Conservation (phyloP, 23 red algal genomes). For the Cyanidiococcus yangmingshanensis region DNA sequence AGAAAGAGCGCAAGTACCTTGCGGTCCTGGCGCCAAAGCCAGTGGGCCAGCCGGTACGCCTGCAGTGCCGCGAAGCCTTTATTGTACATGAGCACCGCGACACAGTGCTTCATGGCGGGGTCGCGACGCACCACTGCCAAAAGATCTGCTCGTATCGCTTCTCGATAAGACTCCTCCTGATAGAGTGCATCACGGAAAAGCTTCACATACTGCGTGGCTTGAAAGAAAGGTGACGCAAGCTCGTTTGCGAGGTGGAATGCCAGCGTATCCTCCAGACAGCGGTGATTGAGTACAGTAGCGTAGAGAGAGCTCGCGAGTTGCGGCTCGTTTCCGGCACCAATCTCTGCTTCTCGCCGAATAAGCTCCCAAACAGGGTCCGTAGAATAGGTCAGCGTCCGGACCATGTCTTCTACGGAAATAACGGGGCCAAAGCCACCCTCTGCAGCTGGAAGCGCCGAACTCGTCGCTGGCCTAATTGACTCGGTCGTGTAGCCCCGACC, state of each 20-base stretch:
- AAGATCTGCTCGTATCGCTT: slow-evolving; percentile 67
- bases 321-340: slow-evolving; percentile 75
- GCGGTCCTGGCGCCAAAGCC: slow-evolving; percentile 65
- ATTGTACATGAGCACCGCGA: slow-evolving; percentile 64
- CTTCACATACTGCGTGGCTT: slow-evolving; percentile 82
- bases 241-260: slow-evolving; percentile 58
- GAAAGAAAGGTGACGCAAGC: slow-evolving; percentile 70
- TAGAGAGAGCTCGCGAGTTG: slow-evolving; percentile 68
- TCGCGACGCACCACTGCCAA: slow-evolving; percentile 74
- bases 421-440: slow-evolving; percentile 50
- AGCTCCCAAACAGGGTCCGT: slow-evolving; percentile 91
- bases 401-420: slow-evolving; percentile 76
- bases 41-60: slow-evolving; percentile 69
- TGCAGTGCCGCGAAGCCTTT: slow-evolving; percentile 92
- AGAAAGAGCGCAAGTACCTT: slow-evolving; percentile 65
- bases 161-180: slow-evolving; percentile 45
- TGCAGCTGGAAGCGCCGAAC: too few relatives aligned
- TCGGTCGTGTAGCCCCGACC: too few relatives aligned
- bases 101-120: slow-evolving; percentile 68
- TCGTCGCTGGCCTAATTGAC: too few relatives aligned
- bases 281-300: slow-evolving; percentile 32
- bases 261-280: slow-evolving; percentile 55
- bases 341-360: slow-evolving; percentile 56
- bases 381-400: slow-evolving; percentile 33
- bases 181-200: slow-evolving; percentile 62